A percentile compares a stretch with the other conserved stretches of the same genome.
Evolutionary conservation across 176 grass and related monocot genomes (phyloP).

Genomic region (Pharus latifolius): DNA sequence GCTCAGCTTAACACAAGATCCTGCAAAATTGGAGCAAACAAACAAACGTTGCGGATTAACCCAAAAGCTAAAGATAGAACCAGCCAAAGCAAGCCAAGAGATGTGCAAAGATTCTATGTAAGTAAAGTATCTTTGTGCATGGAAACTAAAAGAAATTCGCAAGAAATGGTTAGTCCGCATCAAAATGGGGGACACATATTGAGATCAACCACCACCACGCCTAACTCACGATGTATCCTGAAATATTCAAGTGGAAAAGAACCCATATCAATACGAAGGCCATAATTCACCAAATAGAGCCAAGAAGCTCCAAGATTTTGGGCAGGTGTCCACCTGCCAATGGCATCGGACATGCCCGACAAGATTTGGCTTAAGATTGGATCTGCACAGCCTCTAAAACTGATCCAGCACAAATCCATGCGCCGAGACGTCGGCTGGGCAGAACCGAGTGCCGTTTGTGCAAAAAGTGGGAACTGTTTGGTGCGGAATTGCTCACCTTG

Average conservation of each 20-base stretch:
- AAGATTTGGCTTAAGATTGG: not conserved
- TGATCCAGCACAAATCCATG: not conserved
- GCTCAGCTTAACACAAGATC: not conserved
- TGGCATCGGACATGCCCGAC: not conserved
- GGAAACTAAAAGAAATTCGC: slow-evolving; percentile 15
- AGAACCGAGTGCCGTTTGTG: too few relatives aligned
- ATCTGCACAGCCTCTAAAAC: not conserved
- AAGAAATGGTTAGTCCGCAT: slow-evolving; percentile 21
- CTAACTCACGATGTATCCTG: slow-evolving; percentile 63
- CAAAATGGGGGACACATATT: slow-evolving; percentile 17
- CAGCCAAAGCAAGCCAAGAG: not conserved
- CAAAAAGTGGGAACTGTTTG: not conserved
- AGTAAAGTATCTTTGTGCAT: not conserved
- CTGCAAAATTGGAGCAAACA: slow-evolving; percentile 22
- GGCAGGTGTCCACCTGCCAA: not conserved
- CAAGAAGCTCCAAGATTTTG: not conserved
- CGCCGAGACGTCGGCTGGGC: too few relatives aligned
- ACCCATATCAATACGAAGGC: slow-evolving; percentile 12
- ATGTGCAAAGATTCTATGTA: not conserved
- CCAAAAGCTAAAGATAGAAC: not conserved
- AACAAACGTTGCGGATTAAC: not conserved
- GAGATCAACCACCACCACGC: slow-evolving; percentile 35
- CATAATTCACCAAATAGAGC: slow-evolving; percentile 1
- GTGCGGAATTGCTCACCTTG: slow-evolving; percentile 20
- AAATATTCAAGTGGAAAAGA: slow-evolving; percentile 34